These are phyloP conservation scores for Trichophaea hybrida DNA, from an alignment of 2,329 filamentous ascomycete genomes.

Conservation along the genomic window DNA sequence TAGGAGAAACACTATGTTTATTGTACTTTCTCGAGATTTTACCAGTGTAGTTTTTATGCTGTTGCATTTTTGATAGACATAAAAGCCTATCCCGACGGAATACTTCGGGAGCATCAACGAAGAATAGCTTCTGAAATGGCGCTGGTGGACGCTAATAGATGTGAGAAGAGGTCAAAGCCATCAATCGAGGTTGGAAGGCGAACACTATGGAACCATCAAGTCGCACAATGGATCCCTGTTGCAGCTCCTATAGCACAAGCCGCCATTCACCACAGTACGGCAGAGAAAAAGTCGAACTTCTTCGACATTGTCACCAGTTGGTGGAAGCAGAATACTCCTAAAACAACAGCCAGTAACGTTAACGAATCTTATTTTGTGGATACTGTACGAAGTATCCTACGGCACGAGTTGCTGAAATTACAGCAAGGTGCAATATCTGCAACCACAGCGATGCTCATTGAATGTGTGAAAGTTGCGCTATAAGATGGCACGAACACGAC, in stretches of 20 bases:
- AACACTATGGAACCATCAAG: not conserved
- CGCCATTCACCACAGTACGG: not conserved
- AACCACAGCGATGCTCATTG: not conserved
- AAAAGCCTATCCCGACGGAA: not conserved
- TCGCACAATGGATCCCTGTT: not conserved
- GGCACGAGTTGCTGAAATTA: not conserved
- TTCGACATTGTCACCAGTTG: not conserved
- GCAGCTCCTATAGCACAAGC: not conserved
- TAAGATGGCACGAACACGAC: not conserved
- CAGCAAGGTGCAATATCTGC: not conserved
- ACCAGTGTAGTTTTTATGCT: not conserved
- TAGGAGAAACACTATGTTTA: not conserved
- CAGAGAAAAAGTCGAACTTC: not conserved
- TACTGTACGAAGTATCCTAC: not conserved
- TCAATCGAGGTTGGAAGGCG: not conserved
- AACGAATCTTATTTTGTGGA: not conserved
- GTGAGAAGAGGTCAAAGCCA: not conserved
- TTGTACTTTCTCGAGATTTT: not conserved
- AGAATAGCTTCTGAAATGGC: not conserved
- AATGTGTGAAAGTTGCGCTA: not conserved
- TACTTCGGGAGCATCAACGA: not conserved
- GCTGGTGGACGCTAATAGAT: not conserved
- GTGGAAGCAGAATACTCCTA: not conserved
- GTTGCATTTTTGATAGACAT: not conserved
- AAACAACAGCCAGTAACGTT: too few relatives aligned